A percentile compares a stretch with the other conserved stretches of the same genome.
phyloP scores from a whole-genome alignment of 108 stramenopile genomes.

The Nitzschia sp. region DNA sequence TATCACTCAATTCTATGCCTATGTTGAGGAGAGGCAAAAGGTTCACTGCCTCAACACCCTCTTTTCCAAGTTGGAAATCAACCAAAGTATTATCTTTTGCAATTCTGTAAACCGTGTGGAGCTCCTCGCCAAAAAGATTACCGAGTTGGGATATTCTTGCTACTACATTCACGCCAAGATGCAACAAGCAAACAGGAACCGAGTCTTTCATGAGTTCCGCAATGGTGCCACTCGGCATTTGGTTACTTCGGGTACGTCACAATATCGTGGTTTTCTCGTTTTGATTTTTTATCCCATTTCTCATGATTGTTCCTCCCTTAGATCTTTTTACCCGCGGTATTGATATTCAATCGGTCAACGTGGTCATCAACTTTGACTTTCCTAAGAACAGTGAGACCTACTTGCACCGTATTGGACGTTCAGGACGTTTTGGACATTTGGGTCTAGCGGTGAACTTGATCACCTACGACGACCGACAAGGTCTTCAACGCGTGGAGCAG shows the following conservation, averaged over 20 bases:
- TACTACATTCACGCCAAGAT: slow-evolving; percentile 99
- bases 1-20: slow-evolving; percentile 98
- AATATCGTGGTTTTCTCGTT: background rate
- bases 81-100: slow-evolving; percentile 99
- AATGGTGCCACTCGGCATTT: slow-evolving; percentile 96
- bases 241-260: slow-evolving; percentile 77
- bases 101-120: slow-evolving; percentile 98
- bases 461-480: slow-evolving; percentile 90
- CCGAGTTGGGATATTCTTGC: slow-evolving; percentile 98
- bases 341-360: slow-evolving; percentile 98
- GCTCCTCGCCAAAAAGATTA: slow-evolving; percentile 97
- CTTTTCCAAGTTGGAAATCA: slow-evolving; percentile 96
- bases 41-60: slow-evolving; percentile 98
- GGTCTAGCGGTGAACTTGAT: slow-evolving; percentile 98
- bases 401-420: slow-evolving; percentile 97
- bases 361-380: slow-evolving; percentile 99
- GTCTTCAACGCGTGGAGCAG: slow-evolving; percentile 86
- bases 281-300: background rate
- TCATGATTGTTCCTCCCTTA: slow-evolving; percentile 11
- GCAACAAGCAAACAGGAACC: slow-evolving; percentile 97
- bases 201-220: slow-evolving; percentile 99
- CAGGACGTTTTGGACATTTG: slow-evolving; percentile 97
- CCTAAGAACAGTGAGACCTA: slow-evolving; percentile 98
- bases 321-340: slow-evolving; percentile 99
- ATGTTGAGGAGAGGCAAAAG: slow-evolving; percentile 98